Conservation (phyloP, 306 rosid species). For the Fagus sylvatica region DNA sequence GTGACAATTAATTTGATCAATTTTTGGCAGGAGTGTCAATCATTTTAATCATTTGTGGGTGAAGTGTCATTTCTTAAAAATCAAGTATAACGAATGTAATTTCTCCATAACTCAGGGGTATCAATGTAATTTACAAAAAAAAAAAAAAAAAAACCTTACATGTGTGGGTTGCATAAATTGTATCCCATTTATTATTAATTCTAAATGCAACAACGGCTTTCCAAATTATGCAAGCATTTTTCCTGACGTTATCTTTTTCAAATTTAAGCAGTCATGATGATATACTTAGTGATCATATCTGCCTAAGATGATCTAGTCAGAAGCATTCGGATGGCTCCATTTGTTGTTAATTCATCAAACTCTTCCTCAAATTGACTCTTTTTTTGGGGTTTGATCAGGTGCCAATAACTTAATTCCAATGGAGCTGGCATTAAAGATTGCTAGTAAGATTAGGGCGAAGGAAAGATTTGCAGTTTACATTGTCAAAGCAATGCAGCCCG, state of each 20-base stretch:
- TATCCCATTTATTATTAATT: background rate
- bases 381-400: constrained; percentile 44
- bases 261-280: background rate
- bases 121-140: too few species aligned
- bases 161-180: background rate
- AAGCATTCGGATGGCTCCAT: background rate
- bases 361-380: background rate
- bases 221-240: background rate
- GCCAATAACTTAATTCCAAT: constrained; percentile 92
- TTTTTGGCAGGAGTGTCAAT: too few species aligned
- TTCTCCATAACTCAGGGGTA: too few species aligned
- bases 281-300: background rate
- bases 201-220: background rate
- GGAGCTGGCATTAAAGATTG: constrained; percentile 90
- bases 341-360: background rate
- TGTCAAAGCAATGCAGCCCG: constrained; percentile 97
- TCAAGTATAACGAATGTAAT: too few species aligned
- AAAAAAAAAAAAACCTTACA: too few species aligned
- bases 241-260: background rate
- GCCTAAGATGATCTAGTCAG: background rate
- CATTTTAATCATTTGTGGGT: too few species aligned
- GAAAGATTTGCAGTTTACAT: constrained; percentile 85
- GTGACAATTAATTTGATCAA: too few species aligned
- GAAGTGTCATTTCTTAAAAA: too few species aligned
- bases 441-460: constrained; percentile 71